Conservation (phyloP, 352 stramenopile genomes). For the Phytophthora megakarya region DNA sequence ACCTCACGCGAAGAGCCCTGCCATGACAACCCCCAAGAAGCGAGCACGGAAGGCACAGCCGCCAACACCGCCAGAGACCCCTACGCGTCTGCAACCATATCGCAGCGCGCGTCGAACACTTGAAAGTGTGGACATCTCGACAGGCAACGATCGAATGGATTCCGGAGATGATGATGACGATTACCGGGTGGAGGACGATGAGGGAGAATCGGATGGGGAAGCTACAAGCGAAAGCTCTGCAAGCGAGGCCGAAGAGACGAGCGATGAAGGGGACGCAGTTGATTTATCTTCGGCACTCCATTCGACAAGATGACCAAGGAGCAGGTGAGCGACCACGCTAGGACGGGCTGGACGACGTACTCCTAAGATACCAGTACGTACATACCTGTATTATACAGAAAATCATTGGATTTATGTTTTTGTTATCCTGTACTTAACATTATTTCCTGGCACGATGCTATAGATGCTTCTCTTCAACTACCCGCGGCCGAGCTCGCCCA, state of each 20-base stretch:
- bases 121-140: neutral
- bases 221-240: neutral
- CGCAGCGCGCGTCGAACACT: neutral
- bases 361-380: neutral
- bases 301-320: slow-evolving; percentile 16
- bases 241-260: slow-evolving; percentile 3
- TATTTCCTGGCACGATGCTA: neutral
- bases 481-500: neutral
- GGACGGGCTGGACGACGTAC: neutral
- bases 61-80: too few species aligned
- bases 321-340: too few species aligned
- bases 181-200: too few species aligned
- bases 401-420: neutral
- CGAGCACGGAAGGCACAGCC: too few species aligned
- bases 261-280: slow-evolving; percentile 2
- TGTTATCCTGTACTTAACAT: slow-evolving; percentile 8
- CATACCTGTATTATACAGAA: slow-evolving; percentile 6
- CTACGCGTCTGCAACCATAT: too few species aligned
- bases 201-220: slow-evolving; percentile 3
- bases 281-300: slow-evolving; percentile 1
- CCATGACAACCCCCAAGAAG: too few species aligned
- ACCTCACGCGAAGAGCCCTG: too few species aligned
- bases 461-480: neutral
- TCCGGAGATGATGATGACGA: neutral
- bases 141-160: neutral